Evolutionary conservation across 345 rosid genomes (phyloP).

Genomic region (Eutrema heterophyllum): DNA sequence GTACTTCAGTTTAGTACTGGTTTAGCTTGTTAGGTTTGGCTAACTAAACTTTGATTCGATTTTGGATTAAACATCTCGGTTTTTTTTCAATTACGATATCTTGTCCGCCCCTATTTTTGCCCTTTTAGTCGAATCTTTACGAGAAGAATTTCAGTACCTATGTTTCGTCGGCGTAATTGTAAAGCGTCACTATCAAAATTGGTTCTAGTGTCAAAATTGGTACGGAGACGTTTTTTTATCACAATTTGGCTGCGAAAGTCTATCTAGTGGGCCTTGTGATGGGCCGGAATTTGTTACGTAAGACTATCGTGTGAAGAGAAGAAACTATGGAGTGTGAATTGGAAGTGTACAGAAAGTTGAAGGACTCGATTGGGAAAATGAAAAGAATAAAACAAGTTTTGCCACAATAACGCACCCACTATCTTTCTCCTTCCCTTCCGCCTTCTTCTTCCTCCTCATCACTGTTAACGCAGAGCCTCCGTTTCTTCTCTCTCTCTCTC

Average conservation of each 20-base stretch:
- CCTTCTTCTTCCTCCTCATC: slow-evolving; percentile 16
- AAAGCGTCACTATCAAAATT: background rate
- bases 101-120: no score
- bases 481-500: background rate
- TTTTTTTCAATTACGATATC: background rate
- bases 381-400: slow-evolving; percentile 22
- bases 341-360: background rate
- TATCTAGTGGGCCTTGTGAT: slow-evolving; percentile 6
- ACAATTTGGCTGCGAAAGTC: background rate
- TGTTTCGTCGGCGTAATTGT: background rate
- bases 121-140: no score
- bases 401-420: slow-evolving; percentile 36
- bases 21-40: no score
- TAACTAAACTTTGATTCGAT: background rate
- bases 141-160: background rate
- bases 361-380: background rate
- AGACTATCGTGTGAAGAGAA: background rate
- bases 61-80: background rate
- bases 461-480: slow-evolving; percentile 31
- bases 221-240: slow-evolving; percentile 10
- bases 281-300: slow-evolving; percentile 11
- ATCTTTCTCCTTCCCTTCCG: slow-evolving; percentile 18
- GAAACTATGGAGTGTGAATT: background rate
- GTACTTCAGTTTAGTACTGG: background rate
- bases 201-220: background rate